phyloP scores from a whole-genome alignment of 495 filamentous ascomycete species.

The Symbiotaphrina buchneri region DNA sequence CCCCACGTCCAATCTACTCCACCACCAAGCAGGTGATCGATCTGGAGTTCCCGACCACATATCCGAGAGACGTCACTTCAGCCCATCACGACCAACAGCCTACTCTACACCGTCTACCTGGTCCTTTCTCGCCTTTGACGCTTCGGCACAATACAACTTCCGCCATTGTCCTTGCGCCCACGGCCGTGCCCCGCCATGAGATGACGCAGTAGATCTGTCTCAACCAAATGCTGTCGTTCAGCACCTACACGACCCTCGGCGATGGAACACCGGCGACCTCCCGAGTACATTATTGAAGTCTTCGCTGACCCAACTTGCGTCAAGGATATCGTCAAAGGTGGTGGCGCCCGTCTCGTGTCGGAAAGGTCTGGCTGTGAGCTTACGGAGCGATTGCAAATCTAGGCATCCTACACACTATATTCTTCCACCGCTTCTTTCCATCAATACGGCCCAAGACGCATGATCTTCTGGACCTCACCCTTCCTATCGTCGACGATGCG shows the following conservation, averaged over 20 bases:
- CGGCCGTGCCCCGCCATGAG: too few species aligned
- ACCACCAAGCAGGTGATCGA: too few species aligned
- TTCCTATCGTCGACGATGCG: slow-evolving; percentile 70
- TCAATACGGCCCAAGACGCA: slow-evolving; percentile 62
- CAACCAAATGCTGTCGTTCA: neutral
- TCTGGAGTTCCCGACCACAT: too few species aligned
- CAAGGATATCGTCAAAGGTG: slow-evolving; percentile 84
- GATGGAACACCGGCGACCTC: slow-evolving; percentile 40
- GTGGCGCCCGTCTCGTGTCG: slow-evolving; percentile 3
- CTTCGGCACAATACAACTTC: too few species aligned
- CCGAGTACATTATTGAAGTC: slow-evolving; percentile 19
- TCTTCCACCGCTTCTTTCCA: slow-evolving; percentile 96
- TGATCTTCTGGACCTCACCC: slow-evolving; percentile 79
- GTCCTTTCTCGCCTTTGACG: too few species aligned
- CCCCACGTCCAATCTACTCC: too few species aligned
- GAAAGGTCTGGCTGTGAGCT: neutral
- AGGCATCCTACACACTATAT: slow-evolving; percentile 93
- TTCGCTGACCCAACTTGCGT: slow-evolving; percentile 27
- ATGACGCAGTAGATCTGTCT: too few species aligned
- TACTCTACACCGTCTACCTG: too few species aligned
- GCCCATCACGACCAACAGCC: too few species aligned
- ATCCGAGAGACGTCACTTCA: too few species aligned
- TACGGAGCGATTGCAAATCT: neutral
- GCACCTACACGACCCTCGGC: neutral
- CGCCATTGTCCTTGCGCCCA: too few species aligned